Conservation (phyloP, 2,329 filamentous ascomycete genomes). For the Didymella segeticola region DNA sequence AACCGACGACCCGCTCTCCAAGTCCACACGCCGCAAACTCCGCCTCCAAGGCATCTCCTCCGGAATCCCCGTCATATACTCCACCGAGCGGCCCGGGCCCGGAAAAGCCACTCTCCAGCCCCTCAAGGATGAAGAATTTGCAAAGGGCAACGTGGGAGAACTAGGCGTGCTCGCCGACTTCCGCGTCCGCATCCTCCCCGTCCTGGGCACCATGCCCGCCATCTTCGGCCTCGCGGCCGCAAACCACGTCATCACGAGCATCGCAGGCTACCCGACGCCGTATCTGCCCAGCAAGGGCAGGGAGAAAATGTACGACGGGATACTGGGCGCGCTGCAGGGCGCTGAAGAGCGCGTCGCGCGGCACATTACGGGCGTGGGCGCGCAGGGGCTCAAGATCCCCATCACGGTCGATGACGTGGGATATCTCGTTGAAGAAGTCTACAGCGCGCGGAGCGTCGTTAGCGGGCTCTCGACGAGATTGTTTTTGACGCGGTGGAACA, state of each 20-base stretch:
- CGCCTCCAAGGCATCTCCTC: slow-evolving; percentile 78
- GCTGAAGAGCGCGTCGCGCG: slow-evolving; percentile 78
- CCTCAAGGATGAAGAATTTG: slow-evolving; percentile 83
- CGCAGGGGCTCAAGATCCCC: slow-evolving; percentile 78
- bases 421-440: slow-evolving; percentile 90
- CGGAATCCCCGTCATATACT: slow-evolving; percentile 92
- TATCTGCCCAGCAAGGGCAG: slow-evolving; percentile 81
- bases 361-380: slow-evolving; percentile 58
- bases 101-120: slow-evolving; percentile 92
- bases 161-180: slow-evolving; percentile 91
- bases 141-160: slow-evolving; percentile 84
- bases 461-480: slow-evolving; percentile 82
- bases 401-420: slow-evolving; percentile 81
- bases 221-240: slow-evolving; percentile 91
- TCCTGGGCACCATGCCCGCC: slow-evolving; percentile 95
- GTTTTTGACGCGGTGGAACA: slow-evolving; percentile 80
- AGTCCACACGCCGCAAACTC: slow-evolving; percentile 79
- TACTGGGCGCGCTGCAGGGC: slow-evolving; percentile 76
- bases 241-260: slow-evolving; percentile 87
- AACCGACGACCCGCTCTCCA: slow-evolving; percentile 86
- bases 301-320: slow-evolving; percentile 90
- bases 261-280: slow-evolving; percentile 84
- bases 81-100: slow-evolving; percentile 85
- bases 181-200: slow-evolving; percentile 90
- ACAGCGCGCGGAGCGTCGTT: slow-evolving; percentile 79